These are phyloP conservation scores for Hagleromyces aurorensis DNA, from an alignment of 805 yeast species.

Conservation along the genomic window DNA sequence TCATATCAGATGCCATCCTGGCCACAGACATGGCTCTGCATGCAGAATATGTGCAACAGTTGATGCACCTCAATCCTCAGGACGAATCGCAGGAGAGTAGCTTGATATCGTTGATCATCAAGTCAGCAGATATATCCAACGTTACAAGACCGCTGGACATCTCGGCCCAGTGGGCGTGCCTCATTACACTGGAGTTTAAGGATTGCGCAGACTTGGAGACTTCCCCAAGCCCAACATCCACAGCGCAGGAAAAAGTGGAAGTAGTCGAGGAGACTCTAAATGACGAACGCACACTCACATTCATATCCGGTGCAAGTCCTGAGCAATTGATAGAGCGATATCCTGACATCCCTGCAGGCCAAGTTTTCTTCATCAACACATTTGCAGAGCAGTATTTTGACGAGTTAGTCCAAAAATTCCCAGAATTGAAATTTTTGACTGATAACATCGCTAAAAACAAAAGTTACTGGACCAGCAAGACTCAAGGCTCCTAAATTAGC, in stretches of 20 bases:
- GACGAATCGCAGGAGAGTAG: conserved; percentile 8
- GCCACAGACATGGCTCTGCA: conserved; percentile 95
- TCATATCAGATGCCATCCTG: conserved; percentile 35
- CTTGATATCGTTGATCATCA: conserved; percentile 62
- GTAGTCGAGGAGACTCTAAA: no score
- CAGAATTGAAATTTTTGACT: conserved; percentile 49
- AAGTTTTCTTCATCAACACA: conserved; percentile 71
- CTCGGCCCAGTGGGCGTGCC: conserved; percentile 79
- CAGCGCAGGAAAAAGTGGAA: no score
- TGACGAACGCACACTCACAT: no score
- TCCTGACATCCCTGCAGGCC: conserved; percentile 58
- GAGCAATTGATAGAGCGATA: conserved; percentile 39
- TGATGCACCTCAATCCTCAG: conserved; percentile 32
- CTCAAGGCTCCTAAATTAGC: conserved; percentile 12
- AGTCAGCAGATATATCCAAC: conserved; percentile 94
- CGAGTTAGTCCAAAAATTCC: conserved; percentile 53
- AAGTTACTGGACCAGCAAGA: conserved; percentile 41
- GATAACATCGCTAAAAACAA: conserved; percentile 48
- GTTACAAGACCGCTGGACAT: conserved; percentile 74
- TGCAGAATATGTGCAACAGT: conserved; percentile 53
- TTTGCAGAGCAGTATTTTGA: conserved; percentile 74
- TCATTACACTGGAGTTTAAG: conserved; percentile 68
- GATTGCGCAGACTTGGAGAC: conserved; percentile 52
- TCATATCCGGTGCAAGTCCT: no score
- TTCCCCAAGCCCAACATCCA: conserved; percentile 1